phyloP scores from a whole-genome alignment of 1,139 yeast species.

The Saccharomyces hybrid region DNA sequence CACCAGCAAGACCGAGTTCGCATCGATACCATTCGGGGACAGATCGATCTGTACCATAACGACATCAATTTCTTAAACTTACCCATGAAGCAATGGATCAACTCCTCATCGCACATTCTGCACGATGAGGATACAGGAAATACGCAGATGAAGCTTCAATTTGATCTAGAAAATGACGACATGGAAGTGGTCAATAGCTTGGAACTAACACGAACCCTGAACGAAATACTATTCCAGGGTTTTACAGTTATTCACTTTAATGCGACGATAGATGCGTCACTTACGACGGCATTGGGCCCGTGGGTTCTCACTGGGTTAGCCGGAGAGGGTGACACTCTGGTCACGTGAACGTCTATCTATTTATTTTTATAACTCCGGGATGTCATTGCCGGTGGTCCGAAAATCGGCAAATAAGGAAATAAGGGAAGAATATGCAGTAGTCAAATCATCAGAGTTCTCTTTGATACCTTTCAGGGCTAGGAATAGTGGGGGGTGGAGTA shows the following conservation, averaged over 20 bases:
- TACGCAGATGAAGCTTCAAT: slow-evolving; percentile 20
- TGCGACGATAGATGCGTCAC: neutral
- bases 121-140: slow-evolving; percentile 15
- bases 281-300: neutral
- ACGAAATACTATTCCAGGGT: slow-evolving; percentile 33
- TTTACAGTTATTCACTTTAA: slow-evolving; percentile 28
- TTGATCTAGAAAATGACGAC: slow-evolving; percentile 30
- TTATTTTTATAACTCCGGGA: neutral
- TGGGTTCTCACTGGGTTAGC: neutral
- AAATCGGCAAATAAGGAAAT: neutral
- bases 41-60: slow-evolving; percentile 31
- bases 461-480: neutral
- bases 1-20: neutral
- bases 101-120: slow-evolving; percentile 28
- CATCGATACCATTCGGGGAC: slow-evolving; percentile 25
- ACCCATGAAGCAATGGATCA: slow-evolving; percentile 33
- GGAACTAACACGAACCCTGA: slow-evolving; percentile 32
- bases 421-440: neutral
- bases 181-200: slow-evolving; percentile 29
- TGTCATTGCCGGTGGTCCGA: neutral
- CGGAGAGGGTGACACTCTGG: neutral
- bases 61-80: slow-evolving; percentile 32
- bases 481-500: neutral
- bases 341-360: neutral
- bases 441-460: neutral